phyloP scores from a whole-genome alignment of 306 rosid species.

The Citrullus colocynthis region DNA sequence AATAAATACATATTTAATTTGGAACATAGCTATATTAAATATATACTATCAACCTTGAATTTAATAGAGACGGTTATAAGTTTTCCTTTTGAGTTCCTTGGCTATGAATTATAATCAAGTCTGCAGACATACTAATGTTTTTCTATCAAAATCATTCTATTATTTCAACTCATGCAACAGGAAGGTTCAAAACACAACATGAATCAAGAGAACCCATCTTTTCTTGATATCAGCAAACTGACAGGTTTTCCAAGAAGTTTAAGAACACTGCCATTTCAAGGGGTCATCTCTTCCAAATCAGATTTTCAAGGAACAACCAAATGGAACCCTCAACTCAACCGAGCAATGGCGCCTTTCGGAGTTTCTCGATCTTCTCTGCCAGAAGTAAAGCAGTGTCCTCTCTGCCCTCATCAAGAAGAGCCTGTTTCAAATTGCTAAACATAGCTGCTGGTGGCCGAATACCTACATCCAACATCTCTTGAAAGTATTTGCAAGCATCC shows the following conservation, averaged over 20 bases:
- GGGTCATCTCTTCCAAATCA: not conserved
- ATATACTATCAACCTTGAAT: no score
- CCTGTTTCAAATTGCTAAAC: constrained; percentile 49
- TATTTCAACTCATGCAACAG: no score
- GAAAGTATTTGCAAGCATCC: constrained; percentile 64
- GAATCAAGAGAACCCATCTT: not conserved
- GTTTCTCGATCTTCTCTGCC: constrained; percentile 35
- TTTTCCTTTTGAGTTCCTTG: not conserved
- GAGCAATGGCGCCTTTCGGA: constrained; percentile 43
- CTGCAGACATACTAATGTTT: not conserved
- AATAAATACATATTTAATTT: no score
- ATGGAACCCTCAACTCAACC: constrained; percentile 9
- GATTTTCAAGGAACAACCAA: not conserved
- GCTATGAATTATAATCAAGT: not conserved
- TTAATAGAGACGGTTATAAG: no score
- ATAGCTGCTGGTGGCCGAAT: constrained; percentile 57
- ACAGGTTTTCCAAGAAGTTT: no score
- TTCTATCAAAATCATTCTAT: not conserved
- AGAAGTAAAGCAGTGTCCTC: constrained; percentile 23
- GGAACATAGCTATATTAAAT: no score
- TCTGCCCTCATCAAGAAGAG: constrained; percentile 44
- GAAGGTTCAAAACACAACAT: not conserved
- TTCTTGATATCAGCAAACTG: not conserved
- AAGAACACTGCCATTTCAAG: no score
- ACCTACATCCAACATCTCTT: constrained; percentile 65